Conservation (phyloP, 164 flowering plant genomes). For the Sedum album region DNA sequence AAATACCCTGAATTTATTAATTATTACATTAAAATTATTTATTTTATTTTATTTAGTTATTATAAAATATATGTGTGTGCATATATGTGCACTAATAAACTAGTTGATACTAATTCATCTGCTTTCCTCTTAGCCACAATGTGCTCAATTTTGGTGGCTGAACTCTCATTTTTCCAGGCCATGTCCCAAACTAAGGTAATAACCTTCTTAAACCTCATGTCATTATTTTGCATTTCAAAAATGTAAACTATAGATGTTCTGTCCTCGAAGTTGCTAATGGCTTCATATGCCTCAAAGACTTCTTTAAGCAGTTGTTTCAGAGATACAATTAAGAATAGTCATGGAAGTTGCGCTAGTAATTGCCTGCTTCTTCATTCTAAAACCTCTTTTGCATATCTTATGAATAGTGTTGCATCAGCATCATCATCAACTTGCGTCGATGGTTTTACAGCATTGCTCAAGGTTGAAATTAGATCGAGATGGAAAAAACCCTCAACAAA, state of each 20-base stretch:
- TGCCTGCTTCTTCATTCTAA: conserved; percentile 28
- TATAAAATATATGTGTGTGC: too few species aligned
- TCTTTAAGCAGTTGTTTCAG: background rate
- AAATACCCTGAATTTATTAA: too few species aligned
- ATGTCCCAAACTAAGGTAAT: background rate
- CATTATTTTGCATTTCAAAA: background rate
- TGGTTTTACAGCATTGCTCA: conserved; percentile 7
- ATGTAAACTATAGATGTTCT: background rate
- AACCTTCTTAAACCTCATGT: conserved; percentile 3
- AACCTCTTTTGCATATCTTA: conserved; percentile 62
- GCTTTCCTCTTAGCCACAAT: background rate
- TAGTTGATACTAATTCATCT: too few species aligned
- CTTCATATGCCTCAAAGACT: background rate
- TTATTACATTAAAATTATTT: too few species aligned
- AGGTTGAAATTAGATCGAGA: conserved; percentile 15
- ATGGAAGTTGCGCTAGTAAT: background rate
- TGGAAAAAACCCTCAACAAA: conserved; percentile 45
- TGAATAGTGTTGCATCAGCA: conserved; percentile 18
- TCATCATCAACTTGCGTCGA: conserved; percentile 13
- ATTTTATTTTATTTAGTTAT: too few species aligned
- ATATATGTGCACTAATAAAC: too few species aligned
- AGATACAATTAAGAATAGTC: background rate
- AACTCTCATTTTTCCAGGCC: background rate
- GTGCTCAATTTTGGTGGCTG: background rate
- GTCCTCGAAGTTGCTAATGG: background rate